Evolutionary conservation across 2,329 filamentous ascomycete species (phyloP), one percentile per base, ranked within the genome.

Genomic region (Exserohilum turcica): DNA sequence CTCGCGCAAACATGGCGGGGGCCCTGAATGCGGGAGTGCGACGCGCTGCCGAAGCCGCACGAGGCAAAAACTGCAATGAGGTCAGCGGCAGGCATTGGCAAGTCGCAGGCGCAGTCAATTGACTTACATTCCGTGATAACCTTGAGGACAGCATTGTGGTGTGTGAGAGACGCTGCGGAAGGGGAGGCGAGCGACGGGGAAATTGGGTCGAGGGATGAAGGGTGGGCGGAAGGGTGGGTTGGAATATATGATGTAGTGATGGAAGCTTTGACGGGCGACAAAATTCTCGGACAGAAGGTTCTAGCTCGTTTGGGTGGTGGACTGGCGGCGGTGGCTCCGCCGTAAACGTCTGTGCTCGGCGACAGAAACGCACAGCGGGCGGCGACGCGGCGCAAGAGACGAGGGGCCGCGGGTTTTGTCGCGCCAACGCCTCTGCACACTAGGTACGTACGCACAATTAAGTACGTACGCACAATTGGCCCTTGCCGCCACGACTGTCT

Each of bases 21-120:
- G 88, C 84, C 79, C 87, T 87, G 75, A 86, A 78, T 73, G 85
- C 79, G 56, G 84, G 88, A 7, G 67, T 63, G 78, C 88, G 88
- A 74, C 86, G 80, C 76, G 87, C 81, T 75, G 85, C 79, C 71
- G 88, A 82, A 64, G 84, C 80, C 76, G 89, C 87, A 83, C 91
- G 86, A 74, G 91, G 90, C 78, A 95, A 85, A 62, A 76, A 66
- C 75, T 76, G 65, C 33, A 39, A 65, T 60, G 64, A 65, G 52
- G 66, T 73, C 68, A 72, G 70, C 21, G 54, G 47, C 38, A 28
- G 43, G 51, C 18, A 9, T 24, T n/a, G 6, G 8, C 21, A 13
- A 37, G 18, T 32, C 49, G 15, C 45, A 18, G 35, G 27, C 52
- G 28, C 39, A 21, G 36, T 24, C 40, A 52, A 44, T 35, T 31